A percentile compares a stretch with the other conserved stretches of the same genome.
These are phyloP conservation scores for Starmerella potacharoeniae DNA, from an alignment of 805 yeast species.

Conservation along the genomic window DNA sequence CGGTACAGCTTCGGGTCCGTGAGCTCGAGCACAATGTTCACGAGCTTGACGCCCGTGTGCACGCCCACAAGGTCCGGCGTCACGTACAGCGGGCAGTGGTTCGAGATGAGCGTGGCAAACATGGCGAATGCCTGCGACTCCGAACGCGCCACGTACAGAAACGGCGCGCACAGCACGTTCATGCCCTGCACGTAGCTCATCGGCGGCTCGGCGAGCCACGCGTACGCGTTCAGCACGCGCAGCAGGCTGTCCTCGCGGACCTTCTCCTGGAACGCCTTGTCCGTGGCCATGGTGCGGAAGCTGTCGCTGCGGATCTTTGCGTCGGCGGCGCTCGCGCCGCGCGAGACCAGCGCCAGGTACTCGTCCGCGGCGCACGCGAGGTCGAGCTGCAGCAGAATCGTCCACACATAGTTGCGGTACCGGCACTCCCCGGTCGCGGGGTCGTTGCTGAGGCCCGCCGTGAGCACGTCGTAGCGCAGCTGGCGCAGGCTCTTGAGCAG, in stretches of 20 bases:
- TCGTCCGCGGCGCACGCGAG: constrained; percentile 45
- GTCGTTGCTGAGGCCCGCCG: constrained; percentile 33
- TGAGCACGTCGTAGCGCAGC: constrained; percentile 40
- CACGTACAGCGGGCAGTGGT: constrained; percentile 65
- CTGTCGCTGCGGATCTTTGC: constrained; percentile 74
- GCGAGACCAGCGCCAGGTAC: constrained; percentile 43
- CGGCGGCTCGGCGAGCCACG: constrained; percentile 33
- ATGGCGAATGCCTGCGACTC: constrained; percentile 80
- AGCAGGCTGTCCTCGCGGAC: constrained; percentile 62
- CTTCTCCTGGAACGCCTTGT: constrained; percentile 46
- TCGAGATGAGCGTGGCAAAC: constrained; percentile 48
- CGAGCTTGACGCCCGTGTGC: constrained; percentile 57
- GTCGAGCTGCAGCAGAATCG: constrained; percentile 45
- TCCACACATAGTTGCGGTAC: constrained; percentile 70
- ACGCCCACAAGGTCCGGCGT: constrained; percentile 72
- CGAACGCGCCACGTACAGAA: constrained; percentile 59
- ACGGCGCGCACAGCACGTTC: constrained; percentile 78
- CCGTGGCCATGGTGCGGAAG: constrained; percentile 72
- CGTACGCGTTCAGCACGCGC: constrained; percentile 62
- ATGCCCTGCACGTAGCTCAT: constrained; percentile 63
- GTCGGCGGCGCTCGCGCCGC: constrained; percentile 50
- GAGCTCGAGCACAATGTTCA: constrained; percentile 59
- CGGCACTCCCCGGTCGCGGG: constrained; percentile 37
- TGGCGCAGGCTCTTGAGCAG: constrained; percentile 42
- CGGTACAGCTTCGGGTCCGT: constrained; percentile 63